Evolutionary conservation across 208 protist species (phyloP), one percentile per base, ranked within the genome.

Genomic region (Wallacemonas sp.): DNA sequence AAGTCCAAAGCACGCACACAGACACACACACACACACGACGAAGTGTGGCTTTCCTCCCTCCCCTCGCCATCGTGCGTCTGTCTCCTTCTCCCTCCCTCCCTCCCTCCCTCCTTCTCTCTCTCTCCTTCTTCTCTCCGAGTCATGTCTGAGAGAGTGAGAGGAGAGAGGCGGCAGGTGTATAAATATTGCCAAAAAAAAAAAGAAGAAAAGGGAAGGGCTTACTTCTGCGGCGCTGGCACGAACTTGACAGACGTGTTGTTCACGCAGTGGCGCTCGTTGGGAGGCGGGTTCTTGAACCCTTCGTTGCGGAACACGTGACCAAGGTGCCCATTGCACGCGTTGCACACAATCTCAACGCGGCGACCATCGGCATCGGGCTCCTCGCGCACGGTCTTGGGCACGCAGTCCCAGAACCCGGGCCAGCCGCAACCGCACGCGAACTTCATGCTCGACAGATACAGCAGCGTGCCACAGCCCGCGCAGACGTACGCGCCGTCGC

Each of bases 211-310:
- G 25, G 48, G 29, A 31, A 55, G 18, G 10, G 44, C 20, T 50
- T 54, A 59, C 25, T 48, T 29, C 23, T 77, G 18, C 20, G 49
- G 22, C 28, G 55, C 46, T 7, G 82, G 79, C 3, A 79, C 57
- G 36, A 95, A 92, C 12, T 52, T 33, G 16, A 97, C 49, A 7
- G 89, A 82, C 1, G 86, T 91, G 67, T 65, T 83, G 76, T 97
- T 97, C 29, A 97, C 92, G 73, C 92, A 97, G 73, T 97, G 92
- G 22, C 95, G 82, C 76, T 96, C 82, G 63, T 98, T 97, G n/a
- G 90, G 86, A 32, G 86, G 82, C 1, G 95, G 91, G 55, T 93
- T 92, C 18, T 32, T 70, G 65, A 96, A 95, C 22, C 87, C 78
- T 72, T 98, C 95, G 5, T 81, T 81, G 26, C 91, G 81, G 65